Evolutionary conservation across 73 alveolate species (phyloP).

Genomic region (Paramecium sexaurelia): DNA sequence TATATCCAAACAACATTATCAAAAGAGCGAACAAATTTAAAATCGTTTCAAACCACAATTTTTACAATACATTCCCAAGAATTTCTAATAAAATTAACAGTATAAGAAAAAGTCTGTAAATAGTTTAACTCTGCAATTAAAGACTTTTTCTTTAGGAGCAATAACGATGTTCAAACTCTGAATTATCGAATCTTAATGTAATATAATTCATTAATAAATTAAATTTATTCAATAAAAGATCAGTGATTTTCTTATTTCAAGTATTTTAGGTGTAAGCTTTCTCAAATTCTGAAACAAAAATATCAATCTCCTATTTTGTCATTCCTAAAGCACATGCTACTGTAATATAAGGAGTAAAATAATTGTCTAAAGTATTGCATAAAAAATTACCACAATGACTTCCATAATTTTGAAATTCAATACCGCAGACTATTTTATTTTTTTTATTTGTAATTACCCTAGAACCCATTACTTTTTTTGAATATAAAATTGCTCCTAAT

Average conservation of each 20-base stretch:
- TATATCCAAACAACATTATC: not conserved
- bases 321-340: conserved; percentile 97
- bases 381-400: conserved; percentile 72
- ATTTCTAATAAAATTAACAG: not conserved
- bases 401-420: conserved; percentile 91
- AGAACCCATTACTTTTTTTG: conserved; percentile 91
- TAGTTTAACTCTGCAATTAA: not conserved
- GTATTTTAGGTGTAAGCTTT: not conserved
- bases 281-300: conserved; percentile 63
- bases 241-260: not conserved
- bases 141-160: not conserved
- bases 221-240: not conserved
- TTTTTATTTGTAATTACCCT: conserved; percentile 75
- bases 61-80: not conserved
- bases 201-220: not conserved
- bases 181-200: not conserved
- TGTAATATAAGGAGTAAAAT: conserved; percentile 90
- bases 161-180: not conserved
- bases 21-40: not conserved
- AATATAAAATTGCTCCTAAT: conserved; percentile 79
- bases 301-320: conserved; percentile 85
- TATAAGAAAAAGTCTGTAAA: not conserved
- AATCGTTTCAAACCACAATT: not conserved
- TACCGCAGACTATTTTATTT: conserved; percentile 80
- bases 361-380: conserved; percentile 55